Percentiles rank a stretch among this genome's conserved stretches.
phyloP scores from a whole-genome alignment of 2,329 filamentous ascomycete species.

The Cladophialophora immunda region DNA sequence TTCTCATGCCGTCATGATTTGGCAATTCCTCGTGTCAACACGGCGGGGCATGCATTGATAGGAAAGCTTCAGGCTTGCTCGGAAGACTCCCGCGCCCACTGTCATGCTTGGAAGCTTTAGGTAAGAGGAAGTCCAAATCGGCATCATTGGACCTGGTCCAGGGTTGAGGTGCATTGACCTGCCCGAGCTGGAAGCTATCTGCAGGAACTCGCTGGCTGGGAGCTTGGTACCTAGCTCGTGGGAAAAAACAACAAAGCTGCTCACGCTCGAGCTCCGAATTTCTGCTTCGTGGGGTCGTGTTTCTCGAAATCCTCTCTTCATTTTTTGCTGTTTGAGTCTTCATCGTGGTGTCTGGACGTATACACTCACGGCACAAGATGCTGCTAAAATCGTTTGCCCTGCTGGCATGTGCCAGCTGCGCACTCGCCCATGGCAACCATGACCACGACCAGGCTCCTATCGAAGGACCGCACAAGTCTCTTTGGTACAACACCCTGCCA shows the following conservation, averaged over 20 bases:
- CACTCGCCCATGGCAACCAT: constrained; percentile 67
- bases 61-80: constrained; percentile 6
- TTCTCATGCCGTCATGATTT: constrained; percentile 25
- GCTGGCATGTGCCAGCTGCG: constrained; percentile 58
- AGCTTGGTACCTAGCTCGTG: constrained; percentile 18
- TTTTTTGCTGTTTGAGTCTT: neutral
- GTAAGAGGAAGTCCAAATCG: constrained; percentile 27
- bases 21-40: constrained; percentile 24
- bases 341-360: neutral
- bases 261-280: constrained; percentile 4
- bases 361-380: constrained; percentile 30
- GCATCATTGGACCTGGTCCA: constrained; percentile 8
- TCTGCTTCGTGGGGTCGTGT: neutral
- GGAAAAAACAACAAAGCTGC: constrained; percentile 9
- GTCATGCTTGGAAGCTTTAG: constrained; percentile 19
- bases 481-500: constrained; percentile 86
- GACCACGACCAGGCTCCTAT: constrained; percentile 67
- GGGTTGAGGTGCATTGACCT: neutral
- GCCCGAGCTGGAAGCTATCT: constrained; percentile 15
- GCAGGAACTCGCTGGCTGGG: constrained; percentile 26
- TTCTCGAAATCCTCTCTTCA: neutral
- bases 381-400: constrained; percentile 36
- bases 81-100: constrained; percentile 16
- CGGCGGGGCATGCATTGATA: constrained; percentile 17
- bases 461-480: constrained; percentile 73